Percentiles rank a stretch among this genome's conserved stretches.
These are phyloP conservation scores for Kodamaea derodonti DNA, from an alignment of 1,139 yeast genomes.

Conservation along the genomic window DNA sequence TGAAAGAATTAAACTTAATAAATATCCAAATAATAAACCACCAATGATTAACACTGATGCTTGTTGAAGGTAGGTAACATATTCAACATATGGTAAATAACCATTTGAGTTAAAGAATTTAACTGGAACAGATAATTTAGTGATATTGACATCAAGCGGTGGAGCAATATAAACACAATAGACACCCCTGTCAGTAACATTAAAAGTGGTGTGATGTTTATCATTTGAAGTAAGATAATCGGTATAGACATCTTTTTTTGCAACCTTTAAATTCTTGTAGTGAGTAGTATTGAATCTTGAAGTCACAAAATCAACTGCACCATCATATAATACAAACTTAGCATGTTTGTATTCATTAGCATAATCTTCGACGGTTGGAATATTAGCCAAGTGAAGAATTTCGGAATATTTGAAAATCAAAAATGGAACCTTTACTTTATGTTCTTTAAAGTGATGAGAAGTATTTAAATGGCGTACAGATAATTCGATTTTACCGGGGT, in stretches of 20 bases:
- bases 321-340: slow-evolving; percentile 12
- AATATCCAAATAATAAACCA: slow-evolving; percentile 16
- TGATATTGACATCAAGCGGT: slow-evolving; percentile 12
- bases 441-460: not conserved
- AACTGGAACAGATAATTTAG: slow-evolving; percentile 17
- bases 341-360: slow-evolving; percentile 8
- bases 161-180: slow-evolving; percentile 35
- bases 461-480: not conserved
- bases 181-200: slow-evolving; percentile 24
- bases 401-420: slow-evolving; percentile 25
- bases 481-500: not conserved
- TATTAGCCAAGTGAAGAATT: slow-evolving; percentile 18
- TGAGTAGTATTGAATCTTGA: slow-evolving; percentile 5
- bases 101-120: slow-evolving; percentile 26
- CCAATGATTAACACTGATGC: slow-evolving; percentile 17
- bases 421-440: slow-evolving; percentile 15
- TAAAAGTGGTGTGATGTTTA: slow-evolving; percentile 9
- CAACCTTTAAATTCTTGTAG: slow-evolving; percentile 4
- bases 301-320: slow-evolving; percentile 10
- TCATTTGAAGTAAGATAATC: slow-evolving; percentile 3
- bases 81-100: slow-evolving; percentile 19
- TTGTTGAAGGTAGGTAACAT: slow-evolving; percentile 18
- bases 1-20: slow-evolving; percentile 25
- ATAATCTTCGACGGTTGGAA: slow-evolving; percentile 20
- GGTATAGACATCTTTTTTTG: slow-evolving; percentile 9